These are phyloP conservation scores for Salvia sclarea DNA, from an alignment of 305 asterid genomes.

Conservation along the genomic window DNA sequence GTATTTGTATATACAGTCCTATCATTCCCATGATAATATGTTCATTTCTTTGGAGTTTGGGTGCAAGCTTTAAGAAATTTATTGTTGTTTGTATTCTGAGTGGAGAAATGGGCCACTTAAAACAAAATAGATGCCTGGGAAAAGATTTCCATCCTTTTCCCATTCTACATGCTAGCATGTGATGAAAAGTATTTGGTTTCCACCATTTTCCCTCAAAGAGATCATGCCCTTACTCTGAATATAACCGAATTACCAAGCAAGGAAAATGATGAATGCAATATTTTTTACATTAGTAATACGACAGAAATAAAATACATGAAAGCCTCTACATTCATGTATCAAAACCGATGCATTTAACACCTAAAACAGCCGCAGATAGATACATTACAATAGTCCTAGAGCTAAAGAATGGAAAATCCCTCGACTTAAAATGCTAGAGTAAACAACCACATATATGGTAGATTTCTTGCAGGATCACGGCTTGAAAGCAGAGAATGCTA, in stretches of 20 bases:
- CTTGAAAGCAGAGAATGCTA: conserved; percentile 88
- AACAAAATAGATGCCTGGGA: too few relatives aligned
- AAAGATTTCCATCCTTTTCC: too few relatives aligned
- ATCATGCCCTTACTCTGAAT: too few relatives aligned
- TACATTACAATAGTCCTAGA: conserved; percentile 28
- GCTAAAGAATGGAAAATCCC: conserved; percentile 25
- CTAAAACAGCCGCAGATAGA: conserved; percentile 32
- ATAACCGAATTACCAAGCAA: background rate
- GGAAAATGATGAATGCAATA: background rate
- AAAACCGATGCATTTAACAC: conserved; percentile 33
- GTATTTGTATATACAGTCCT: too few relatives aligned
- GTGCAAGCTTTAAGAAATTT: too few relatives aligned
- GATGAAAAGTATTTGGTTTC: too few relatives aligned
- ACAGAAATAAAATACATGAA: background rate
- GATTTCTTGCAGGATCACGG: conserved; percentile 46
- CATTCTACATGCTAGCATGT: too few relatives aligned
- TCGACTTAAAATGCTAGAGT: conserved; percentile 14
- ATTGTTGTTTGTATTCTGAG: too few relatives aligned
- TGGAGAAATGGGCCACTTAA: too few relatives aligned
- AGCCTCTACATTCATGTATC: conserved; percentile 7
- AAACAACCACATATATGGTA: conserved; percentile 3
- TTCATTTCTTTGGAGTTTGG: too few relatives aligned
- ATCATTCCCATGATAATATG: too few relatives aligned
- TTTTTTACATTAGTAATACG: background rate
- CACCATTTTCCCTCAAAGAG: too few relatives aligned